Base-by-base conservation (phyloP, 805 yeast genomes). In the Nakazawaea siamensis region DNA sequence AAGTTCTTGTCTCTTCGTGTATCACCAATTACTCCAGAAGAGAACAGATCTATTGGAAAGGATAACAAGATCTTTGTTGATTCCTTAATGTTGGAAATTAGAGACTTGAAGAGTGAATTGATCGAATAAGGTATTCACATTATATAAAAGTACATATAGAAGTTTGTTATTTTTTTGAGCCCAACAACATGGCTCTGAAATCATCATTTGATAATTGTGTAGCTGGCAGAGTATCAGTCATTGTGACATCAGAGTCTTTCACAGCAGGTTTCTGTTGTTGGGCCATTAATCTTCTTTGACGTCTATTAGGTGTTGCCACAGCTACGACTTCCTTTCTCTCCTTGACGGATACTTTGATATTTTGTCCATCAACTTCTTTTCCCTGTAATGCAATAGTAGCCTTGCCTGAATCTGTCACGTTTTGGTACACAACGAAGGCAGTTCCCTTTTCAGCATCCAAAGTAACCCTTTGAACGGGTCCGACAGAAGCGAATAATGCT, bases 1-100 rank as follows among this genome's bases (percentile, higher is more conserved):
- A 86, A 85, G 54, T 87, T 77, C 45, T 60, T 88, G 41, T 68
- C 82, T 4, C 71, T 88, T 5, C 62, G 92, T 44, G 66, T 83
- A 3, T 64, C 70, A 2, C 73, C 88, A 3, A 68, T 79, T 2
- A 70, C 78, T 10, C 32, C 62, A 2, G 90, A 81, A 31, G 92
- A 83, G 44, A 81, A 74, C 46, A 64, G 70, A 27, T 43, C 71
- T 7, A 55, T 75, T 25, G 78, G 74, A 37, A 76, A 70, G 3
- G 73, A 56, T 15, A 61, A 57, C 31, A 44, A 51, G 3, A 55
- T 57, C 16, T 64, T 76, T 36, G 70, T 72, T 5, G 66, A 64
- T 20, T 49, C 54, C 11, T 46, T 80, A 26, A 62, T 70, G 4
- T 58, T 58, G 5, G 77, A 72, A 30, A 69, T 80, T 33, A 61